Percentiles rank a stretch among this genome's conserved stretches.
Conservation (phyloP, 371 early-diverging fungal species). For the Cladochytrium tenue region DNA sequence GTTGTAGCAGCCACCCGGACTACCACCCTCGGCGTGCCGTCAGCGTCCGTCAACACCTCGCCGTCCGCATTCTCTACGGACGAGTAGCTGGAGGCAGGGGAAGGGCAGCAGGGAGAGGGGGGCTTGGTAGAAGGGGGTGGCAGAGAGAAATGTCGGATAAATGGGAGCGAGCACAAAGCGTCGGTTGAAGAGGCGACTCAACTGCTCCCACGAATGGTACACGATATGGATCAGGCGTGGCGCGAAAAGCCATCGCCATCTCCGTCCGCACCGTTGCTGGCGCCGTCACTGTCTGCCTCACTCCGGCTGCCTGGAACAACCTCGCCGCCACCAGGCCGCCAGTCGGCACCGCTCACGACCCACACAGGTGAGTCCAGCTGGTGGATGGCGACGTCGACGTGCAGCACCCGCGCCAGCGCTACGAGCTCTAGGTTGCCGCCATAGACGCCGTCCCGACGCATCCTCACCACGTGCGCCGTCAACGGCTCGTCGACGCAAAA, state of each 20-base stretch:
- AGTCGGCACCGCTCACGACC: constrained; percentile 62
- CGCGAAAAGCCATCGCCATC: too few species aligned
- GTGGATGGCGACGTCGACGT: constrained; percentile 75
- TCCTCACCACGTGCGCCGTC: constrained; percentile 65
- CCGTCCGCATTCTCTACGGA: neutral
- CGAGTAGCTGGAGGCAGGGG: neutral
- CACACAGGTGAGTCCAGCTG: constrained; percentile 66
- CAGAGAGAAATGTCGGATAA: neutral
- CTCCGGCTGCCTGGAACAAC: neutral
- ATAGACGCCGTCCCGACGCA: constrained; percentile 73
- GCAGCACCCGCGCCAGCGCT: constrained; percentile 70
- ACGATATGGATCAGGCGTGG: constrained; percentile 67
- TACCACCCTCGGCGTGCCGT: neutral
- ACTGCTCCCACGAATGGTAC: constrained; percentile 82
- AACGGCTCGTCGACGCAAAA: constrained; percentile 75
- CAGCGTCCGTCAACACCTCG: neutral
- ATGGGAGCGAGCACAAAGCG: neutral
- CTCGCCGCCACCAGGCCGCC: constrained; percentile 33
- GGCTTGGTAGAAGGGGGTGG: neutral
- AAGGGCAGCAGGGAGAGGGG: neutral
- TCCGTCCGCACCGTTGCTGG: too few species aligned
- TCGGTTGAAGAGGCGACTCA: neutral
- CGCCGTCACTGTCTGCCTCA: too few species aligned
- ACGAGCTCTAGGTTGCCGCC: constrained; percentile 78
- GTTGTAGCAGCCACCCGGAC: neutral